phyloP scores from a whole-genome alignment of 352 stramenopile species.

The Pythium utonaiense region DNA sequence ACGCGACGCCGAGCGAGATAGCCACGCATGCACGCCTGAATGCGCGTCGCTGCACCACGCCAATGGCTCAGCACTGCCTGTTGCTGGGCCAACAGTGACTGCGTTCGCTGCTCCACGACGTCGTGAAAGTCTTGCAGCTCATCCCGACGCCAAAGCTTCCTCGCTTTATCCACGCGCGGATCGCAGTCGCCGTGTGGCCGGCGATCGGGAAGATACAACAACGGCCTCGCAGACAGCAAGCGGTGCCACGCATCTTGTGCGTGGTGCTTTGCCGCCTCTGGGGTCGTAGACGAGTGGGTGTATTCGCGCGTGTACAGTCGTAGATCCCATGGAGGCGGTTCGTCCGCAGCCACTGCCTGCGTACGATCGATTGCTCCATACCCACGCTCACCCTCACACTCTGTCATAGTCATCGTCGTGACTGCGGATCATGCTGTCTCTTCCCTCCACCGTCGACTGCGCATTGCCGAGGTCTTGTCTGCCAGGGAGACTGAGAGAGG shows the following conservation, averaged over 20 bases:
- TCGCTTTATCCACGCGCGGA: slow-evolving; percentile 15
- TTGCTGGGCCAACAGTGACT: slow-evolving; percentile 33
- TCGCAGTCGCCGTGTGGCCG: slow-evolving; percentile 40
- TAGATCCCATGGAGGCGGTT: slow-evolving; percentile 30
- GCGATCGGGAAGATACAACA: slow-evolving; percentile 51
- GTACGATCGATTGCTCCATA: background rate
- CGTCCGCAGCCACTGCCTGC: background rate
- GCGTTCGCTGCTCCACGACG: slow-evolving; percentile 33
- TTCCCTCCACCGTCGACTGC: too few relatives aligned
- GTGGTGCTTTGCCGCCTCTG: slow-evolving; percentile 17
- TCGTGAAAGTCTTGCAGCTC: slow-evolving; percentile 43
- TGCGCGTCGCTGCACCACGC: slow-evolving; percentile 30
- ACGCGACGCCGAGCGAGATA: slow-evolving; percentile 34
- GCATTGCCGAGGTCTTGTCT: too few relatives aligned
- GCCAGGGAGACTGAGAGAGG: too few relatives aligned
- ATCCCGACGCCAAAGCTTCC: slow-evolving; percentile 39
- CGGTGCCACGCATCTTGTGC: slow-evolving; percentile 30
- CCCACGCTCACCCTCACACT: background rate
- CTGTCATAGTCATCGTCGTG: background rate
- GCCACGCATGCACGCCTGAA: slow-evolving; percentile 40
- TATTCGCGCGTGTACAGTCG: slow-evolving; percentile 37
- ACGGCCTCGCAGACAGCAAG: slow-evolving; percentile 28
- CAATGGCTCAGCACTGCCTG: slow-evolving; percentile 37
- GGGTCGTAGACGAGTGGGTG: slow-evolving; percentile 19
- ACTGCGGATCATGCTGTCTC: background rate